phyloP scores from a whole-genome alignment of 306 rosid genomes.

The Rubus idaeus region DNA sequence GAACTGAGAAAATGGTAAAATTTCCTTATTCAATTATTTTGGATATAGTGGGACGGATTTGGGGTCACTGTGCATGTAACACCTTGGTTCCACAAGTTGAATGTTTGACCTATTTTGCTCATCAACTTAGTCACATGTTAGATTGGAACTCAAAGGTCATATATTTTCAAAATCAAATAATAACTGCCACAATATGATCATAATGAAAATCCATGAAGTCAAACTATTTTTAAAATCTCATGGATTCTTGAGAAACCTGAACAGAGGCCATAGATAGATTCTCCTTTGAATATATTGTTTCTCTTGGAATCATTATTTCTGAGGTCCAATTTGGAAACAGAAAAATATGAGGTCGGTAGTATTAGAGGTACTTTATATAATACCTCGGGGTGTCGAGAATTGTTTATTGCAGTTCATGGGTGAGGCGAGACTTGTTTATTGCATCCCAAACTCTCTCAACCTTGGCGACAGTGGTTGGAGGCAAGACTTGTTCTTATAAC shows the following conservation, averaged over 20 bases:
- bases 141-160: background rate
- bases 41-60: background rate
- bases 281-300: background rate
- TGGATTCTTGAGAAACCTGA: background rate
- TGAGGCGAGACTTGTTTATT: background rate
- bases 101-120: background rate
- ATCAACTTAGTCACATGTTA: background rate
- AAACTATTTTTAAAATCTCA: background rate
- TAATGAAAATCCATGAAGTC: background rate
- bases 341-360: background rate
- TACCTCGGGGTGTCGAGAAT: background rate
- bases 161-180: background rate
- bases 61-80: background rate
- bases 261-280: background rate
- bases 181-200: background rate
- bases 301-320: background rate
- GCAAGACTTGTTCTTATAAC: background rate
- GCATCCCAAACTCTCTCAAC: background rate
- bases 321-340: background rate
- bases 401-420: background rate
- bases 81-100: background rate
- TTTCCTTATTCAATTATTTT: conserved; percentile 14
- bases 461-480: background rate
- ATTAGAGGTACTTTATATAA: background rate
- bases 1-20: conserved; percentile 69